These are phyloP conservation scores for Ganoderma multipileum DNA, from an alignment of 1,284 basidiomycete species.

Conservation along the genomic window DNA sequence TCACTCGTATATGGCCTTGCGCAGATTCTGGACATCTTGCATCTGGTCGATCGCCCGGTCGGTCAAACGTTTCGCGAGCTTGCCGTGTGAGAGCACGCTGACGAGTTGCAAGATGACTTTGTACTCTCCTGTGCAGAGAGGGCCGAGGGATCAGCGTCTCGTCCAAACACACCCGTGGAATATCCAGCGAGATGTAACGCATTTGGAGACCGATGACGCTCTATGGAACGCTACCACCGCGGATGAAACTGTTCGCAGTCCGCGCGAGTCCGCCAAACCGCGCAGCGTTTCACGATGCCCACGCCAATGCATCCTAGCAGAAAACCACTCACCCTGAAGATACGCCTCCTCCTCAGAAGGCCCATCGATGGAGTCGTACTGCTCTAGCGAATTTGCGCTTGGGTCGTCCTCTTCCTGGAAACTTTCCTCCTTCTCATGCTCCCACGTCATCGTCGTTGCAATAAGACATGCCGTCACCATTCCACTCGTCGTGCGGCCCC, in stretches of 20 bases:
- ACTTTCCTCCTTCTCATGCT: constrained; percentile 46
- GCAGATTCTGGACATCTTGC: constrained; percentile 94
- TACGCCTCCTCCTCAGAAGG: constrained; percentile 88
- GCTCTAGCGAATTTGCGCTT: constrained; percentile 45
- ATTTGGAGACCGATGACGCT: neutral
- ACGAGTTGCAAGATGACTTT: constrained; percentile 96
- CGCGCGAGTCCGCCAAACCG: neutral
- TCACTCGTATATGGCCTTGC: constrained; percentile 92
- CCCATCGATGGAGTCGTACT: constrained; percentile 76
- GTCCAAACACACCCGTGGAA: neutral
- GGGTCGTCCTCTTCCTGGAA: constrained; percentile 42
- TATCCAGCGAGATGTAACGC: neutral
- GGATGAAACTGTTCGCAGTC: neutral
- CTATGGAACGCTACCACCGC: neutral
- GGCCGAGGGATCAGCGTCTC: neutral
- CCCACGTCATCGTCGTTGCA: constrained; percentile 77
- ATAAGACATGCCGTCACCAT: constrained; percentile 93
- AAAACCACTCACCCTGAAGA: constrained; percentile 69
- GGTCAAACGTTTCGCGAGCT: constrained; percentile 92
- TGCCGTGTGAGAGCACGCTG: constrained; percentile 86
- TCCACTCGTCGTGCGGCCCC: constrained; percentile 88
- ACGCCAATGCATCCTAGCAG: neutral
- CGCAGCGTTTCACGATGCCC: neutral
- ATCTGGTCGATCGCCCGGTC: constrained; percentile 91
- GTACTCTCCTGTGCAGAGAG: constrained; percentile 82